These are phyloP conservation scores for Aspergillus cavernicola DNA, from an alignment of 495 filamentous ascomycete genomes.

Conservation along the genomic window DNA sequence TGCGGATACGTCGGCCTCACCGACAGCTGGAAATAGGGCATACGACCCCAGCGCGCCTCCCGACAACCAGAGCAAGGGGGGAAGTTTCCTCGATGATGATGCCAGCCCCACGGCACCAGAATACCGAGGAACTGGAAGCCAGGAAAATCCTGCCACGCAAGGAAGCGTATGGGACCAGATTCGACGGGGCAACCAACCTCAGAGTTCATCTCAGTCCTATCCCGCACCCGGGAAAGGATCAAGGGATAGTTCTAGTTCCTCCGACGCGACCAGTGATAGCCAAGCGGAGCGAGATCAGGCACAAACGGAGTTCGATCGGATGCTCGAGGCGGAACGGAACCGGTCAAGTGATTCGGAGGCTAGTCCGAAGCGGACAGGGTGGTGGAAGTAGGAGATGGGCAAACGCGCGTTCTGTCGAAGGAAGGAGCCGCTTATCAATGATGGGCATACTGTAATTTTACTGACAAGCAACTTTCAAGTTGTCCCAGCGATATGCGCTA, in stretches of 20 bases:
- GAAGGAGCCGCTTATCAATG: too few relatives aligned
- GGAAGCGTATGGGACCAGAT: constrained; percentile 45
- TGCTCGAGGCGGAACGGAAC: constrained; percentile 40
- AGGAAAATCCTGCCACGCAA: constrained; percentile 6
- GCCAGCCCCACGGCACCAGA: constrained; percentile 40
- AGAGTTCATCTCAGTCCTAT: neutral
- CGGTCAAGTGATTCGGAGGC: constrained; percentile 13
- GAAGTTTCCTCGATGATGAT: constrained; percentile 34
- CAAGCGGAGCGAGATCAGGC: constrained; percentile 32
- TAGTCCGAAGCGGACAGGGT: neutral
- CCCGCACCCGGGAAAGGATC: neutral
- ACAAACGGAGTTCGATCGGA: constrained; percentile 39
- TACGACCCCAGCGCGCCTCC: neutral
- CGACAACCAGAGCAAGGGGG: neutral
- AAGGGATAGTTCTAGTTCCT: neutral
- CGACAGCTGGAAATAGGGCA: neutral
- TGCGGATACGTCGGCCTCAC: neutral
- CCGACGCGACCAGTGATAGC: neutral
- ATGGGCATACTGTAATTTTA: too few relatives aligned
- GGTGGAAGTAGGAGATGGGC: neutral
- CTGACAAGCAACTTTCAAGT: too few relatives aligned
- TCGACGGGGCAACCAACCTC: constrained; percentile 24
- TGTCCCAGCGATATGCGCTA: too few relatives aligned
- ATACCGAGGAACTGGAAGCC: constrained; percentile 26
- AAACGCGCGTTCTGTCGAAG: too few relatives aligned